Base-by-base conservation (phyloP, 2,329 filamentous ascomycete species). In the Trematosphaeria pertusa region DNA sequence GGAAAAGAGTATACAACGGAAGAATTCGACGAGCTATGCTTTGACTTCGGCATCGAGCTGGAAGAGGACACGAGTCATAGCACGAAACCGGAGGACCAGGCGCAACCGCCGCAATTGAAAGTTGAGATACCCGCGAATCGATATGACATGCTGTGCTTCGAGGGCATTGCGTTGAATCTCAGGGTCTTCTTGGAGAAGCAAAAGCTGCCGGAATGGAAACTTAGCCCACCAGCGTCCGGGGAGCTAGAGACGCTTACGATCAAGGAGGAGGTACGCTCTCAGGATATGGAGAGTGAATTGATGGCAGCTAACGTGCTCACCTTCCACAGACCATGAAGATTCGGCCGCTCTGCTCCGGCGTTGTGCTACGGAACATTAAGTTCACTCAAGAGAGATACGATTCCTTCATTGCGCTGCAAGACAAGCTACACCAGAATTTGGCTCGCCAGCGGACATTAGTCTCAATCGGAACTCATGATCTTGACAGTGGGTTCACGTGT, bases 61-160 rank as follows among this genome's bases (percentile, higher is more conserved):
- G 94, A 99, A 77, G 93, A 97, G 78, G 94, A 99, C 49, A 60
- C 54, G 11, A 64, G 55, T 22, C 51, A 63, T 46, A 62, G 59
- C 42, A 67, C 65, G 36, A 73, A 65, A 50, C 48, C 65, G 11
- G 69, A 72, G 43, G 54, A 57, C 38, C 45, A 62, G 77, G 88
- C 95, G 74, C 90, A 96, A 75, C 85, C 90, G 40, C 87, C 94
- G 46, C 90, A 97, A 76, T 84, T 97, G 67, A 97, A 97, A 81
- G 97, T 99, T 69, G 93, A 97, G 74, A 96, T 97, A 65, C 91
- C 92, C 54, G 93, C 94, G 67, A 97, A 97, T 76, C 86, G 91
- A 75, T 88, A 87, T 80, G 85, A 97, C 68, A 91, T 97, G 87
- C 85, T 99, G 45, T 97, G 93, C 76, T 96, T 96, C 76, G 94